A percentile compares a stretch with the other conserved stretches of the same genome.
Evolutionary conservation across 345 rosid genomes (phyloP).

Genomic region (Psidium friedrichsthalianum): DNA sequence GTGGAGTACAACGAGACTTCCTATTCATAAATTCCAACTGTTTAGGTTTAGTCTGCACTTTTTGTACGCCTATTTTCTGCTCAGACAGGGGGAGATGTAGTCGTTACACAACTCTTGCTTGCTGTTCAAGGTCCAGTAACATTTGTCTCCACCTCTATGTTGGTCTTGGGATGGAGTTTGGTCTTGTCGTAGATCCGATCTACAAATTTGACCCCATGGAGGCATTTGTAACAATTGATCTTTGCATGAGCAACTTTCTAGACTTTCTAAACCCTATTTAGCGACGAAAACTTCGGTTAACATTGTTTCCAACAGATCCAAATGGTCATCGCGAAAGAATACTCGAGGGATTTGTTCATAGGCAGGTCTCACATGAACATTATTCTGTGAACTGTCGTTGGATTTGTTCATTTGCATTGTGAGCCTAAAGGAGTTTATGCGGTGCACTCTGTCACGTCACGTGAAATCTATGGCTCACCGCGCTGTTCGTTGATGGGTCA

Average conservation of each 20-base stretch:
- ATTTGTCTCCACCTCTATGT: not conserved
- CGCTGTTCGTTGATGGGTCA: not conserved
- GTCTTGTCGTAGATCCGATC: not conserved
- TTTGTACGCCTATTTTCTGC: not conserved
- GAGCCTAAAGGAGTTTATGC: not conserved
- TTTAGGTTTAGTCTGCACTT: not conserved
- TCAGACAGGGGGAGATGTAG: not conserved
- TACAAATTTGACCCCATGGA: not conserved
- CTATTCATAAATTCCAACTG: not conserved
- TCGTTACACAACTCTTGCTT: not conserved
- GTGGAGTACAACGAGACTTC: not conserved
- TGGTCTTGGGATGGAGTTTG: not conserved
- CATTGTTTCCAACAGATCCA: not conserved
- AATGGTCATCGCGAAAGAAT: not conserved
- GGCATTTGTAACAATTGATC: not conserved
- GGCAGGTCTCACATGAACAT: not conserved
- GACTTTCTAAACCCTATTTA: not conserved
- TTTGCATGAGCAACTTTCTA: not conserved
- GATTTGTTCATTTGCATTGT: not conserved
- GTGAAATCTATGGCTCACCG: not conserved
- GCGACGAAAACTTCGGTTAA: not conserved
- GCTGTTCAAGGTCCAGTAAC: not conserved
- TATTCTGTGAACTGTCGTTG: not conserved
- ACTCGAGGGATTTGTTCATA: not conserved
- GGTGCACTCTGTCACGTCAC: not conserved